phyloP scores from a whole-genome alignment of 2,329 filamentous ascomycete genomes.

The Phoma sp. region DNA sequence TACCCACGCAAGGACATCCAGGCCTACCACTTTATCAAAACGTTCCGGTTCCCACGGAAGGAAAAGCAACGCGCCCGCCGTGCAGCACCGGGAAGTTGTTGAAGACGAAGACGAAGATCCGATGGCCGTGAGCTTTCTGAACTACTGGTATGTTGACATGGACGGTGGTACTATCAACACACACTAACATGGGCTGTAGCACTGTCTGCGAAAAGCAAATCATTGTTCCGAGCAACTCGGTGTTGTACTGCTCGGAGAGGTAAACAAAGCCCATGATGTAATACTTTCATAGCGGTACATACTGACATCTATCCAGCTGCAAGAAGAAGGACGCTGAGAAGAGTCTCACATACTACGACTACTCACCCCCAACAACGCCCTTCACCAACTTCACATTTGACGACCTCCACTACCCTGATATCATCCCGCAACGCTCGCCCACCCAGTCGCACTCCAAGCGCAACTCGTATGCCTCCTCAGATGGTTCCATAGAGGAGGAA shows the following conservation, averaged over 20 bases:
- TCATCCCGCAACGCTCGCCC: conserved; percentile 57
- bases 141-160: conserved; percentile 57
- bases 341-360: conserved; percentile 39
- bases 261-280: conserved; percentile 47
- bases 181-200: conserved; percentile 48
- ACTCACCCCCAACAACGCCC: conserved; percentile 48
- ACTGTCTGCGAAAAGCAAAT: conserved; percentile 72
- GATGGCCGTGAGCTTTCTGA: conserved; percentile 61
- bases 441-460: conserved; percentile 50
- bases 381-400: conserved; percentile 49
- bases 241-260: conserved; percentile 72
- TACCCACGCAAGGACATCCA: conserved; percentile 44
- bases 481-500: conserved; percentile 50
- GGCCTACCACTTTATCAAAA: conserved; percentile 44
- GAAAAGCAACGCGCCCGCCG: conserved; percentile 37
- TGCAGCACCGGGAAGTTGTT: conserved; percentile 32
- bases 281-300: not conserved
- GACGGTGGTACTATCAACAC: not conserved
- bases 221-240: conserved; percentile 64
- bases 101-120: conserved; percentile 56
- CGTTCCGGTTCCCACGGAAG: conserved; percentile 40
- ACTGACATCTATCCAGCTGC: conserved; percentile 49
- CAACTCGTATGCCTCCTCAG: conserved; percentile 53
- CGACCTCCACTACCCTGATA: conserved; percentile 51
- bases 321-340: conserved; percentile 56